phyloP scores from a whole-genome alignment of 495 filamentous ascomycete genomes.

The Penicillium paxilli region DNA sequence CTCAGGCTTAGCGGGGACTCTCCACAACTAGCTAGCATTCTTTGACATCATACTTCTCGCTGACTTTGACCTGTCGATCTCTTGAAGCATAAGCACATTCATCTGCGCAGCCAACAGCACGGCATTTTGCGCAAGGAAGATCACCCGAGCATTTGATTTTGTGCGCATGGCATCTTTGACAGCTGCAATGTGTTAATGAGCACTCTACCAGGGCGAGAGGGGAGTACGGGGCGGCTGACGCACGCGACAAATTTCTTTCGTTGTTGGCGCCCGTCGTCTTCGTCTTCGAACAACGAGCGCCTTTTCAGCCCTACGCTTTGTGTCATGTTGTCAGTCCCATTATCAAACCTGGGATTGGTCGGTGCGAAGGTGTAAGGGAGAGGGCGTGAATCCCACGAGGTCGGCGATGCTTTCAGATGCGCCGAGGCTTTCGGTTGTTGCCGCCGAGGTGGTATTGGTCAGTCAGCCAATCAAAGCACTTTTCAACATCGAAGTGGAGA shows the following conservation, averaged over 20 bases:
- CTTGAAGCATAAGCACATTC: constrained; percentile 40
- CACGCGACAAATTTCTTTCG: constrained; percentile 43
- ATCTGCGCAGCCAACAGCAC: constrained; percentile 34
- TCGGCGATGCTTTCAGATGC: constrained; percentile 6
- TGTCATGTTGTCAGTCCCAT: constrained; percentile 16
- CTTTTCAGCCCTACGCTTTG: constrained; percentile 18
- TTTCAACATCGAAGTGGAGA: not conserved
- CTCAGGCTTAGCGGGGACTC: not conserved
- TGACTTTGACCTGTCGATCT: constrained; percentile 46
- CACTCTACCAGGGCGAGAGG: not conserved
- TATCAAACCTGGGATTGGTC: constrained; percentile 8
- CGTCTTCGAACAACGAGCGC: constrained; percentile 6
- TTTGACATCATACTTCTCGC: constrained; percentile 35
- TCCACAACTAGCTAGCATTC: not conserved
- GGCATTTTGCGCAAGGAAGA: constrained; percentile 42
- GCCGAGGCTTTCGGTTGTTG: not conserved
- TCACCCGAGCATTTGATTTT: constrained; percentile 50
- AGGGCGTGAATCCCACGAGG: not conserved
- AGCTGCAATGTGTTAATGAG: constrained; percentile 24
- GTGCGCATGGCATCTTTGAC: constrained; percentile 46
- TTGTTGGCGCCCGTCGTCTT: constrained; percentile 19
- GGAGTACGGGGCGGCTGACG: not conserved
- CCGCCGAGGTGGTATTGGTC: not conserved
- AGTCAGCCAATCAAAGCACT: not conserved
- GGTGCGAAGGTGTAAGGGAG: not conserved